Conservation (phyloP, 208 protist genomes). For the Balamuthia mandrillaris region DNA sequence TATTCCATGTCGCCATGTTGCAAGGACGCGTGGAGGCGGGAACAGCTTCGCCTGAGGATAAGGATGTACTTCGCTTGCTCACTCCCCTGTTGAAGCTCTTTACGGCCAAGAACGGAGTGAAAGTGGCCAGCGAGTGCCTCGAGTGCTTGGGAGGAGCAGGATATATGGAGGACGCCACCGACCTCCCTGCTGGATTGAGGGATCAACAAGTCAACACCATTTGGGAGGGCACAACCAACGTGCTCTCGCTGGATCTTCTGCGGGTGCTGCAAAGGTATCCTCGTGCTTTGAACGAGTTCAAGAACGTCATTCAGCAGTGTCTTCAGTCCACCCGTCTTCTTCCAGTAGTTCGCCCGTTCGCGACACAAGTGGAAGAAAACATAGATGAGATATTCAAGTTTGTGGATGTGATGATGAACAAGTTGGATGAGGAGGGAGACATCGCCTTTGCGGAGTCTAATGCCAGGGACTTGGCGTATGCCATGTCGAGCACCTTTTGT, state of each 20-base stretch:
- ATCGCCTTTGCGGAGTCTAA: constrained; percentile 33
- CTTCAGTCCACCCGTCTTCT: too few species aligned
- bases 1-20: constrained; percentile 7
- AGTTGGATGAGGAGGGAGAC: too few species aligned
- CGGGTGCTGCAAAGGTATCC: constrained; percentile 21
- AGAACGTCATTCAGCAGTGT: too few species aligned
- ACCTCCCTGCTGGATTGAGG: constrained; percentile 43
- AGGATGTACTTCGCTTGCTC: constrained; percentile 46
- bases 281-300: too few species aligned
- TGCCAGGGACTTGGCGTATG: constrained; percentile 9
- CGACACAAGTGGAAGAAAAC: too few species aligned
- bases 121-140: constrained; percentile 31
- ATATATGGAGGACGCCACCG: constrained; percentile 63
- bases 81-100: constrained; percentile 60
- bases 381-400: too few species aligned
- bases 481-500: constrained; percentile 24
- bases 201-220: constrained; percentile 53
- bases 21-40: constrained; percentile 30
- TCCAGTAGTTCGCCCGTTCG: too few species aligned
- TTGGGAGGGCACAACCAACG: constrained; percentile 65
- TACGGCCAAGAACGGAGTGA: constrained; percentile 38
- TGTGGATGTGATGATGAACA: too few species aligned
- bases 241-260: constrained; percentile 57
- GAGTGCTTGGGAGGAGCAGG: constrained; percentile 55
- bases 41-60: neutral